Base-by-base conservation (phyloP, 2,329 filamentous ascomycete genomes). In the Ophiocordyceps polyrhachis-furcata region DNA sequence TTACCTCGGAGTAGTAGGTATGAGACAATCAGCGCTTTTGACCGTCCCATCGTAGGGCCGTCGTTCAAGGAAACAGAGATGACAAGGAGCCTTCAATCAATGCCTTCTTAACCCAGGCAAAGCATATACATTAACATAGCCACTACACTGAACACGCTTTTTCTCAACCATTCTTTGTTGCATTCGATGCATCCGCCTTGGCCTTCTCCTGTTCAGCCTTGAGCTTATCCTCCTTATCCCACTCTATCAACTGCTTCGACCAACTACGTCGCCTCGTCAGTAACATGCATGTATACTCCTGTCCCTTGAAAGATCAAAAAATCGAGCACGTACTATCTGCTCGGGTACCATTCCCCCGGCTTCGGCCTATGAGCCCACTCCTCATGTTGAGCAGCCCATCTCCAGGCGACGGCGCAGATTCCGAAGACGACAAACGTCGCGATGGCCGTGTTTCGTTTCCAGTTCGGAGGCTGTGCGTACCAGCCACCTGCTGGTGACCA, bases 401-500 rank as follows among this genome's bases (percentile, higher is more conserved):
- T 82, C 73, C 78, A 89, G 49, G 71, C 73, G 55, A 81, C 64
- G 43, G 73, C 79, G 47, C 73, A 70, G 52, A 93, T 71, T 50
- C 82, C 79, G 52, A 81, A 52, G 44, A 91, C 69, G 46, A 81
- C 73, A 42, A 69, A 73, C 48, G 75, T 74, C 59, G 87, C 78
- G 53, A 91, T 70, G 45, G 81, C 72, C 5, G 91, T 98, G 71
- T 98, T 98, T 57, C 70, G 68, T 63, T 83, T 91, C 91, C 91
- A 98, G 73, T 98, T 98, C 53, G 75, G 71, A 45, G 91, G 91
- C 63, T 93, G 89, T 45, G 81, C 70, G 67, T 98, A 98, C 91
- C 91, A 98, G 66, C 91, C 91, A 74, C 91, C 91, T 52, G 89
- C 73, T 49, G 91, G 91, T 59, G 91, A 96, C 91, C 91, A 98